Evolutionary conservation across 306 rosid species (phyloP).

Genomic region (Rosa chinensis): DNA sequence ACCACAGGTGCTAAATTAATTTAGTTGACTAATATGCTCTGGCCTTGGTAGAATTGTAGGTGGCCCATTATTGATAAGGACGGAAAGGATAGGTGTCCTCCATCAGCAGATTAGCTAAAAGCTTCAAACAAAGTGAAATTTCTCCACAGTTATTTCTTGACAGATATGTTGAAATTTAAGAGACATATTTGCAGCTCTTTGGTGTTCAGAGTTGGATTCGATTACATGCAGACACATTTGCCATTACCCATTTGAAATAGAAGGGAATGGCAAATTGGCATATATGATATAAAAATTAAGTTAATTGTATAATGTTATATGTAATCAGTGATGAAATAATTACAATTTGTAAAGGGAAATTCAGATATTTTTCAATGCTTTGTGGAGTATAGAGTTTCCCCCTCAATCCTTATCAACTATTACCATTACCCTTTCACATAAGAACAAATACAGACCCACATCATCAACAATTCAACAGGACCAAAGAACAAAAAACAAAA

Average conservation of each 20-base stretch:
- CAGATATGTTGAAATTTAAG: slow-evolving; percentile 22
- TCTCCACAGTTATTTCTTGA: slow-evolving; percentile 17
- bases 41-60: no score
- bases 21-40: no score
- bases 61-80: no score
- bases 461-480: no score
- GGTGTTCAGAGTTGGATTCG: slow-evolving; percentile 21
- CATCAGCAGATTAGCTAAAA: slow-evolving; percentile 79
- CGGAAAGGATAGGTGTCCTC: no score
- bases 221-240: slow-evolving; percentile 25
- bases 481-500: no score
- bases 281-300: slow-evolving; percentile 26
- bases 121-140: not conserved
- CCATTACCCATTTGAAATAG: slow-evolving; percentile 16
- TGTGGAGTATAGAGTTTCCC: no score
- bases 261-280: slow-evolving; percentile 22
- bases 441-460: no score
- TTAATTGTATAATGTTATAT: slow-evolving; percentile 40
- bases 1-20: no score
- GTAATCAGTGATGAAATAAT: slow-evolving; percentile 12
- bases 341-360: not conserved
- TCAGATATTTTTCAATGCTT: no score
- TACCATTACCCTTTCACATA: no score
- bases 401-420: no score
- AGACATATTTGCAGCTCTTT: slow-evolving; percentile 24